A percentile compares a stretch with the other conserved stretches of the same genome.
phyloP scores from a whole-genome alignment of 331 rosid genomes.

The Erythrophleum ivorense region DNA sequence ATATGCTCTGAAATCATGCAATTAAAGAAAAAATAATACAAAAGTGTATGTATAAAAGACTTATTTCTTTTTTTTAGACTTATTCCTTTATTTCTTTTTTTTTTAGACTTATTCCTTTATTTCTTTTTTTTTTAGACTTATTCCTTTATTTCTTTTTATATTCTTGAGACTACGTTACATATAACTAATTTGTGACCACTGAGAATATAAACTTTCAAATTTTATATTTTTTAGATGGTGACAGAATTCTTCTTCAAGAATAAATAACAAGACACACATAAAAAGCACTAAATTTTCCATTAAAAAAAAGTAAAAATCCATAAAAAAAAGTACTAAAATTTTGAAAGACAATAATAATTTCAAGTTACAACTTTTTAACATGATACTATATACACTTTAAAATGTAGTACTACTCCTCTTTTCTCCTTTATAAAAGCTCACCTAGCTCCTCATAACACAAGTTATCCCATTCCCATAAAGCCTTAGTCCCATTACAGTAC shows the following conservation, averaged over 20 bases:
- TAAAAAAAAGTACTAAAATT: constrained; percentile 29
- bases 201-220: too few species aligned
- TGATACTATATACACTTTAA: constrained; percentile 38
- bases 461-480: constrained; percentile 28
- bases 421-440: constrained; percentile 48
- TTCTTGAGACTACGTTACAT: too few species aligned
- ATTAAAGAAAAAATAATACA: too few species aligned
- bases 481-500: constrained; percentile 25
- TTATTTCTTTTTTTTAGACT: too few species aligned
- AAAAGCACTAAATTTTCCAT: constrained; percentile 22
- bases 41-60: too few species aligned
- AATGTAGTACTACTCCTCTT: constrained; percentile 43
- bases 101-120: too few species aligned
- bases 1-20: too few species aligned
- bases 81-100: too few species aligned
- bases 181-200: too few species aligned
- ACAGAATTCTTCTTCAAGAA: neutral
- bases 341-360: neutral
- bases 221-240: constrained; percentile 36
- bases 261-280: neutral
- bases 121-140: too few species aligned
- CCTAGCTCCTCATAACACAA: constrained; percentile 7
- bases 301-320: too few species aligned
- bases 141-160: too few species aligned
- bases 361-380: constrained; percentile 40